Percentiles rank a stretch among this genome's conserved stretches.
Evolutionary conservation across 2,329 filamentous ascomycete species (phyloP).

Genomic region (Hymenoscyphus salicellus): DNA sequence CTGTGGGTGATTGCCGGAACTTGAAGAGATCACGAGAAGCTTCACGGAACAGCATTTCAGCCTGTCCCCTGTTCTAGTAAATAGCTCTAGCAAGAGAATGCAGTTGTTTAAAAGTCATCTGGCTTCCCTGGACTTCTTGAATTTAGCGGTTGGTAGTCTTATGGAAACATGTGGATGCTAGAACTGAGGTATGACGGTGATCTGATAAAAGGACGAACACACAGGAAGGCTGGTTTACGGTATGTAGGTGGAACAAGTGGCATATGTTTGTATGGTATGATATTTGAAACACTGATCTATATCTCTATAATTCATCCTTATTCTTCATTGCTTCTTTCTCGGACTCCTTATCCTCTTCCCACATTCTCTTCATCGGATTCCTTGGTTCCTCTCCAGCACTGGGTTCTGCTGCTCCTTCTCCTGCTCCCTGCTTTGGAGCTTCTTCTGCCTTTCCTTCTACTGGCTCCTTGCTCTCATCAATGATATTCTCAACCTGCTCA

Average conservation of each 20-base stretch:
- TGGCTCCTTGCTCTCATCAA: conserved; percentile 40
- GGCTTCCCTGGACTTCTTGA: no score
- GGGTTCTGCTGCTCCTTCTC: not conserved
- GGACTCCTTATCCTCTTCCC: conserved; percentile 49
- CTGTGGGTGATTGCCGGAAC: no score
- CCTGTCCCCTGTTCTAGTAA: no score
- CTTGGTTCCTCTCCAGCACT: conserved; percentile 10
- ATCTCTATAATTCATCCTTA: conserved; percentile 35
- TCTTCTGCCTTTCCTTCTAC: conserved; percentile 37
- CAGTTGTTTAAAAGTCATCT: no score
- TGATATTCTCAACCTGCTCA: conserved; percentile 54
- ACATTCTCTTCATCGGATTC: conserved; percentile 62
- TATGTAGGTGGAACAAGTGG: not conserved
- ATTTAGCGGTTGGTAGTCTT: no score
- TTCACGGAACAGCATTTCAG: no score
- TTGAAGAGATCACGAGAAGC: no score
- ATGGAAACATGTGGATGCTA: no score
- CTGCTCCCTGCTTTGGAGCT: conserved; percentile 23
- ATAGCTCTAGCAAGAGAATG: no score
- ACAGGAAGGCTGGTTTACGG: not conserved
- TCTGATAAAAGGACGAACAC: no score
- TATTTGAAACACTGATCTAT: not conserved
- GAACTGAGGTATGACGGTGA: no score
- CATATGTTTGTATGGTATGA: not conserved
- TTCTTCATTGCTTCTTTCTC: conserved; percentile 28